Conservation (phyloP, 2,329 filamentous ascomycete genomes). For the Lachnellula suecica region DNA sequence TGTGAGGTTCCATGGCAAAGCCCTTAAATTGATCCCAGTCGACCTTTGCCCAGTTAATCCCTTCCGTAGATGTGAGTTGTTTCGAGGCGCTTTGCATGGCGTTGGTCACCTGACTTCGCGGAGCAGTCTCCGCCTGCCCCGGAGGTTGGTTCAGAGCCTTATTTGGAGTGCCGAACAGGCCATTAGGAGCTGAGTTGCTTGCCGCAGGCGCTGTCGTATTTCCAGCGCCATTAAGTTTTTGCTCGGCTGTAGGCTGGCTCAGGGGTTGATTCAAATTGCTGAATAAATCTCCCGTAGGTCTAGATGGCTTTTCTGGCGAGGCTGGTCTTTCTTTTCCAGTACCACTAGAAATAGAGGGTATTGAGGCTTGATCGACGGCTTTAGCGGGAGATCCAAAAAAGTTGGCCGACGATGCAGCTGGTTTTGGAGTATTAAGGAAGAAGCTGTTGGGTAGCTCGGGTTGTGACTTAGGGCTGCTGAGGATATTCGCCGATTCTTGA, state of each 20-base stretch:
- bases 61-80: neutral
- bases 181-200: neutral
- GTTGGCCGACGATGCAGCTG: neutral
- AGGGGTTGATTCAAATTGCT: conserved; percentile 23
- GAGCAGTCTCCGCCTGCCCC: too few species aligned
- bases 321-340: neutral
- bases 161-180: neutral
- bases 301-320: conserved; percentile 1
- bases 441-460: conserved; percentile 5
- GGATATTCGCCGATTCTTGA: conserved; percentile 11
- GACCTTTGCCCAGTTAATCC: neutral
- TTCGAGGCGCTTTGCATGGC: neutral
- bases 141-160: too few species aligned
- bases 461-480: conserved; percentile 7
- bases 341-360: neutral
- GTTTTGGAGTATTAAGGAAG: conserved; percentile 10
- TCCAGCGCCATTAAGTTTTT: conserved; percentile 12
- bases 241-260: conserved; percentile 11
- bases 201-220: neutral
- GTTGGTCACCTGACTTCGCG: neutral
- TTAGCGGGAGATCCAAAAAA: conserved; percentile 13
- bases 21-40: neutral
- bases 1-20: neutral
- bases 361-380: conserved; percentile 1
- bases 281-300: conserved; percentile 13